Evolutionary conservation across 2,329 filamentous ascomycete species (phyloP), one percentile per base, ranked within the genome.

Genomic region (Cytospora piceae): DNA sequence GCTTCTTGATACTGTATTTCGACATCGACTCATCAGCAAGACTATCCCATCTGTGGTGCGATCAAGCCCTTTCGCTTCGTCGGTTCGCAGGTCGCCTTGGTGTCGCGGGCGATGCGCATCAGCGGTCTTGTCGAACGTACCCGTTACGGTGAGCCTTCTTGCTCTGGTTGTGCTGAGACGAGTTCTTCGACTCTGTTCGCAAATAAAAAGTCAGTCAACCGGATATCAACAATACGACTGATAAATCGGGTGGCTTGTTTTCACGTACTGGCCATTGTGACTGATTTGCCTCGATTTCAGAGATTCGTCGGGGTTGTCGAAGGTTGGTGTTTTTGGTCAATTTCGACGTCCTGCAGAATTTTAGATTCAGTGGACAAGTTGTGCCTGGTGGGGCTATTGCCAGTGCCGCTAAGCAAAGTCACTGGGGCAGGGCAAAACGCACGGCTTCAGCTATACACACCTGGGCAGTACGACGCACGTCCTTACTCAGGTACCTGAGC

Each of bases 141-240:
- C 95, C 95, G 88, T 99, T 99, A 81, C 91, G 90, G 90, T 99
- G 95, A 85, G 93, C 94, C 92, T 99, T 99, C 87, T 91, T 91
- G 82, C 88, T 89, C 90, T 95, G 91, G 86, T 97, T 97, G 87
- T 97, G 93, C 88, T 98, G 94, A 78, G 94, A 97, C 85, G 93
- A 96, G 90, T 98, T 98, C 93, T 98, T 98, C 78, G 95, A 98
- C 89, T 98, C 94, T 97, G 80, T 66, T 67, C 27, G 42, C 37
- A 53, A 65, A 67, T 58, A 63, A 24, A 62, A 67, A 58, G 71
- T 78, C 61, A 80, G 73, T 70, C 70, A 67, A 34, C 55, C 29
- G 11, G 14, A 27, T 20, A 65, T 37, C 11, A 4, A 57, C 11
- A 27, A 58, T 31, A 24, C 3, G 4, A 49, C 27, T 5, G 24